Conservation (phyloP, 495 filamentous ascomycete species). For the Aspergillus leporis region DNA sequence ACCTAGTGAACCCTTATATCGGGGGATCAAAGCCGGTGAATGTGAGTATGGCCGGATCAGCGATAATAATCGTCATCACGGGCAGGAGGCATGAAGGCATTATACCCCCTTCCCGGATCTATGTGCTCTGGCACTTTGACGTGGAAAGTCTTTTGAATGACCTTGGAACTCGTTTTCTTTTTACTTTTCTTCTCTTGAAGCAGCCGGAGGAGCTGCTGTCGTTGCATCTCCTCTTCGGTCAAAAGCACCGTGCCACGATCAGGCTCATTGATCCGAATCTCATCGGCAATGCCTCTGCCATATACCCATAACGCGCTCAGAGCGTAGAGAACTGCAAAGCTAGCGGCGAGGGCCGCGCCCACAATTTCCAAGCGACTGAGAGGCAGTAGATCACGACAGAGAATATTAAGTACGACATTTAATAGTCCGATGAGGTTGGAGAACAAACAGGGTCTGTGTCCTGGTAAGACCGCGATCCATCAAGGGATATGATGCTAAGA, state of each 20-base stretch:
- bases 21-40: no score
- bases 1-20: no score
- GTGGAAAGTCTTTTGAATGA: slow-evolving; percentile 35
- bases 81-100: slow-evolving; percentile 13
- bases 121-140: slow-evolving; percentile 28
- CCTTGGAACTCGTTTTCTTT: slow-evolving; percentile 23
- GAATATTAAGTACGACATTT: slow-evolving; percentile 35
- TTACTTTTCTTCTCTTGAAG: slow-evolving; percentile 25
- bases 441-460: slow-evolving; percentile 27
- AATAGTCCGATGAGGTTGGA: slow-evolving; percentile 34
- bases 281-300: slow-evolving; percentile 15
- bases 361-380: slow-evolving; percentile 24
- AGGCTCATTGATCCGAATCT: slow-evolving; percentile 5
- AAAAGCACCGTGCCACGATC: slow-evolving; percentile 25
- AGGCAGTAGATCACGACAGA: slow-evolving; percentile 28
- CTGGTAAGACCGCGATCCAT: slow-evolving; percentile 6
- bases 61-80: slow-evolving; percentile 11
- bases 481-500: not conserved
- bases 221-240: slow-evolving; percentile 41
- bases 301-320: slow-evolving; percentile 29
- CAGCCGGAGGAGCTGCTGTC: slow-evolving; percentile 36
- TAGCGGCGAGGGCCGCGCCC: slow-evolving; percentile 27
- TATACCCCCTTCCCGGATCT: slow-evolving; percentile 16
- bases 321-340: slow-evolving; percentile 29
- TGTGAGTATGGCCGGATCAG: not conserved